Percentiles rank a stretch among this genome's conserved stretches.
phyloP scores from a whole-genome alignment of 2,329 filamentous ascomycete species.

The Diaporthe humulicola region DNA sequence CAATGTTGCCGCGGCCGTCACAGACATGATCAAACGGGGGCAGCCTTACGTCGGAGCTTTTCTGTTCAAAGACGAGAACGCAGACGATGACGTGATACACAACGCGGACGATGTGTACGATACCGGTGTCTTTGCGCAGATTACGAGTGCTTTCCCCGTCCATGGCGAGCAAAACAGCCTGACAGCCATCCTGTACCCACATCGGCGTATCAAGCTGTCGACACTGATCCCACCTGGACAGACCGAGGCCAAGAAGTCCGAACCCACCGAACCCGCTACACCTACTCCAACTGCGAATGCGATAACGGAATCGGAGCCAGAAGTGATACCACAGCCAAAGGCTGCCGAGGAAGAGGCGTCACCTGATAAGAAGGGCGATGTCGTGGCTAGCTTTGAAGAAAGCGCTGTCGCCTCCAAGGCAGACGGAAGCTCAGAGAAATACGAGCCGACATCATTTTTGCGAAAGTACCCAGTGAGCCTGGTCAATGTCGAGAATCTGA shows the following conservation, averaged over 20 bases:
- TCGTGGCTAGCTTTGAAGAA: slow-evolving; percentile 98
- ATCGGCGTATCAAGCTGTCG: slow-evolving; percentile 92
- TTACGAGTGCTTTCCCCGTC: slow-evolving; percentile 95
- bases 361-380: slow-evolving; percentile 86
- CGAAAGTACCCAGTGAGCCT: slow-evolving; percentile 93
- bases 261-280: slow-evolving; percentile 57
- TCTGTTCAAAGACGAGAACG: slow-evolving; percentile 94
- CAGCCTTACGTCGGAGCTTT: slow-evolving; percentile 98
- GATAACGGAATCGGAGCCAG: slow-evolving; percentile 53
- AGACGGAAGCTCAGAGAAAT: slow-evolving; percentile 66
- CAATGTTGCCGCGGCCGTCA: slow-evolving; percentile 90
- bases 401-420: slow-evolving; percentile 72
- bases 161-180: slow-evolving; percentile 86
- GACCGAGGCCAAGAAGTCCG: slow-evolving; percentile 65
- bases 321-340: slow-evolving; percentile 69
- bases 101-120: slow-evolving; percentile 93
- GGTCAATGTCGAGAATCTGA: slow-evolving; percentile 94
- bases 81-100: slow-evolving; percentile 93
- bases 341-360: slow-evolving; percentile 63
- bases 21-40: slow-evolving; percentile 95
- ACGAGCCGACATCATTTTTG: slow-evolving; percentile 92
- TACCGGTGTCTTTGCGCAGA: slow-evolving; percentile 96
- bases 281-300: slow-evolving; percentile 46
- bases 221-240: slow-evolving; percentile 79
- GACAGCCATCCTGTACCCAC: slow-evolving; percentile 95